Evolutionary conservation across 1,139 yeast genomes (phyloP), one percentile per base, ranked within the genome.

Genomic region (Kurtzmaniella quercitrusa): DNA sequence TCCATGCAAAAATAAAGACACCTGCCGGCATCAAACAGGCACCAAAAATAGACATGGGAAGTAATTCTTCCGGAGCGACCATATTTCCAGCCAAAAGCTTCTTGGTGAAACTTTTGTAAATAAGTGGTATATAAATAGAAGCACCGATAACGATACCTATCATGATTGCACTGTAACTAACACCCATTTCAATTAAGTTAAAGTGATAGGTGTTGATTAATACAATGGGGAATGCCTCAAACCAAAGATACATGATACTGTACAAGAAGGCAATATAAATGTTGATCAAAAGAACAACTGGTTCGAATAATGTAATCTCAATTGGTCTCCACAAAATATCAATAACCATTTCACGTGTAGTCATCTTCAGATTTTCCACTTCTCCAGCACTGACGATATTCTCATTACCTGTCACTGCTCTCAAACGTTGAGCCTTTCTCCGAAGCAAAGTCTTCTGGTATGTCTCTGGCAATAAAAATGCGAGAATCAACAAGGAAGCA

Each of bases 171-270:
- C 73, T 38, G 54, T 70, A 81, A 3, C 78, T 59, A 4, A 67
- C 62, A 21, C 85, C 85, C 55, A 65, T 55, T 43, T 75, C 74
- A 16, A 80, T 65, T 37, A 66, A 51, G n/a, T 79, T 73, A 58
- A 81, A 81, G 41, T 66, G 56, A 50, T 75, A 66, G 31, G 66
- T 55, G 3, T 65, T 75, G 9, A 51, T 44, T 49, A 74, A 80
- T 1, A 78, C 79, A 42, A 80, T 67, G 8, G 87, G 86, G 58
- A 77, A 75, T 1, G 81, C 82, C 57, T 81, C 86, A 52, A 81
- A 78, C 70, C 77, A 81, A 41, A 80, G 62, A 54, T 80, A 81
- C 56, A 77, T 57, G 29, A 77, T 60, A 25, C 82, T 73, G 58
- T 81, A 81, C 16, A 75, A 67, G 54, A 81, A 60, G 2, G 83